Evolutionary conservation across 257 asterid species (phyloP), one percentile per base, ranked within the genome.

Genomic region (Rauvolfia tetraphylla): DNA sequence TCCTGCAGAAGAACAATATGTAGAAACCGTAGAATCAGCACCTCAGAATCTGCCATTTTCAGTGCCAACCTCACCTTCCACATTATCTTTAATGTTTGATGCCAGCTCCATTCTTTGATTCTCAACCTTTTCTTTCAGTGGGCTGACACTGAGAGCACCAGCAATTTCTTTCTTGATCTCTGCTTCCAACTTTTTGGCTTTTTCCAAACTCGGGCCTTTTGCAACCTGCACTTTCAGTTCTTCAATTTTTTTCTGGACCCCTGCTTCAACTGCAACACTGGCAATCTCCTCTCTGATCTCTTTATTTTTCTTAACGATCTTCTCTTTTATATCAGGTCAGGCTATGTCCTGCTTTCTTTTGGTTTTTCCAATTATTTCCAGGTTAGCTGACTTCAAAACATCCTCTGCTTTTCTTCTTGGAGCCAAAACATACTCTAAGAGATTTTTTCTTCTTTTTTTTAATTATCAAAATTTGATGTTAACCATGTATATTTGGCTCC

Each of bases 91-190:
- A 5, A 54, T 68, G 34, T 59, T 51, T 18, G 83, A 75, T 58
- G 65, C 82, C 27, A 38, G 33, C 75, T 84, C 79, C 65, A 44
- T 25, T 78, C 78, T 82, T 22, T 87, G 57, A 67, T 29, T 80
- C 57, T 89, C 90, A 27, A 85, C 85, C 73, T 83, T 84, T 73
- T 85, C 85, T 58, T 78, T 84, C 39, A 89, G 75, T 41, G 87
- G 89, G 73, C 80, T 73, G 79, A 27, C 84, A 74, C 76, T 73
- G 22, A 87, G 83, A 71, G 86, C 84, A 68, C 74, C 80, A 75
- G 76, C 73, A 71, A 89, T 76, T 23, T 51, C 85, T 71, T 85
- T 86, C 76, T 81, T 87, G 22, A 89, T 75, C 78, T 87, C 89
- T 22, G 84, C 83, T 81, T 85, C 88, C 68, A 89, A 68, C 65